Evolutionary conservation across 768 basidiomycete species (phyloP).

Genomic region (Tulasnella sp.): DNA sequence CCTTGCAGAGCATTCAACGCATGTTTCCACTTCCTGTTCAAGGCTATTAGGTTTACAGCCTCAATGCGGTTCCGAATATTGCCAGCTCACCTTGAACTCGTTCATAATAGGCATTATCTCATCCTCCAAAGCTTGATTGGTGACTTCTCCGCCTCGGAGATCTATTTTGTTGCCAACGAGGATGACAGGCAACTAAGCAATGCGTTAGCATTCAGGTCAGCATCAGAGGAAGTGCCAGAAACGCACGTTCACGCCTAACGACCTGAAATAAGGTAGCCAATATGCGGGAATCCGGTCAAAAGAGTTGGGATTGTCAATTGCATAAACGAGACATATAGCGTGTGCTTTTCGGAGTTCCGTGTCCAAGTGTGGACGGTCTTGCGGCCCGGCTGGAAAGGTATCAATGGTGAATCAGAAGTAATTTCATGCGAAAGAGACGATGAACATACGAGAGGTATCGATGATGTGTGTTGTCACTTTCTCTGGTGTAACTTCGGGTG

Average conservation of each 20-base stretch:
- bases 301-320: constrained; percentile 89
- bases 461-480: constrained; percentile 97
- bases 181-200: constrained; percentile 79
- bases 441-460: constrained; percentile 76
- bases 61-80: background rate
- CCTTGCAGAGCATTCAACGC: constrained; percentile 93
- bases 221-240: background rate
- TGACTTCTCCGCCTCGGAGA: constrained; percentile 80
- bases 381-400: constrained; percentile 52
- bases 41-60: background rate
- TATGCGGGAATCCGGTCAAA: constrained; percentile 97
- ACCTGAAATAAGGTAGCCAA: constrained; percentile 91
- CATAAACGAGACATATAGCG: constrained; percentile 95
- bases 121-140: constrained; percentile 85
- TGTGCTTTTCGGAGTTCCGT: constrained; percentile 94
- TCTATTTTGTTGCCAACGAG: constrained; percentile 99
- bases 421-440: background rate
- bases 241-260: constrained; percentile 86
- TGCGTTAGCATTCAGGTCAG: background rate
- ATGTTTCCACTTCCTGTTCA: constrained; percentile 88
- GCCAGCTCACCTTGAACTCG: constrained; percentile 76
- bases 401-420: background rate
- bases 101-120: constrained; percentile 96
- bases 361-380: constrained; percentile 80
- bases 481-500: constrained; percentile 92